phyloP scores from a whole-genome alignment of 495 filamentous ascomycete genomes.

The Aspergillus nanangensis region DNA sequence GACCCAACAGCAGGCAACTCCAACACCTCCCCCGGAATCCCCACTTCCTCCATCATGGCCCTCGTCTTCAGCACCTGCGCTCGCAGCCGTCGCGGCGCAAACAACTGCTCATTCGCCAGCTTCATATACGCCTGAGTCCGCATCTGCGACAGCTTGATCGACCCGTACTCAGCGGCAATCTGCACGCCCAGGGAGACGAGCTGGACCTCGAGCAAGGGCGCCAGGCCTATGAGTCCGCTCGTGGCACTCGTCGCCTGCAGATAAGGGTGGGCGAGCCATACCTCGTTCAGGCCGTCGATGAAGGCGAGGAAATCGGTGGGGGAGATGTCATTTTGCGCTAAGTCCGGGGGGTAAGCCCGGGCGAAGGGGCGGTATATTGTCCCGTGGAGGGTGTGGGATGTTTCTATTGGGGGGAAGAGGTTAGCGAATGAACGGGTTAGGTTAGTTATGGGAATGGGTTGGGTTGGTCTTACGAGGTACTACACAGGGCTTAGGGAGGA shows the following conservation, averaged over 20 bases:
- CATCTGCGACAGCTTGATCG: slow-evolving; percentile 8
- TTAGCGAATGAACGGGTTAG: background rate
- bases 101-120: slow-evolving; percentile 16
- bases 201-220: slow-evolving; percentile 13
- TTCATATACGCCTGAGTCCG: slow-evolving; percentile 19
- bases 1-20: background rate
- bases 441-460: too few relatives aligned
- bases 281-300: slow-evolving; percentile 21
- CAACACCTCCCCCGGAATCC: slow-evolving; percentile 9
- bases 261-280: slow-evolving; percentile 21
- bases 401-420: slow-evolving; percentile 11
- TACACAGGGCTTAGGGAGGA: slow-evolving; percentile 2
- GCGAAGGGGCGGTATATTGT: slow-evolving; percentile 20
- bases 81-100: slow-evolving; percentile 15
- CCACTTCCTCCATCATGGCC: slow-evolving; percentile 14
- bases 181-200: slow-evolving; percentile 11
- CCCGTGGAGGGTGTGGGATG: slow-evolving; percentile 14
- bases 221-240: slow-evolving; percentile 10
- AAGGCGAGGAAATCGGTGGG: slow-evolving; percentile 14
- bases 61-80: slow-evolving; percentile 19
- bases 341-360: slow-evolving; percentile 12
- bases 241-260: slow-evolving; percentile 10
- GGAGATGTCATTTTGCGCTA: slow-evolving; percentile 6
- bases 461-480: slow-evolving; percentile 6
- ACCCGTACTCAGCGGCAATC: slow-evolving; percentile 14